Evolutionary conservation across 2,329 filamentous ascomycete species (phyloP), one percentile per base, ranked within the genome.

Genomic region (Epichloe hybrida): DNA sequence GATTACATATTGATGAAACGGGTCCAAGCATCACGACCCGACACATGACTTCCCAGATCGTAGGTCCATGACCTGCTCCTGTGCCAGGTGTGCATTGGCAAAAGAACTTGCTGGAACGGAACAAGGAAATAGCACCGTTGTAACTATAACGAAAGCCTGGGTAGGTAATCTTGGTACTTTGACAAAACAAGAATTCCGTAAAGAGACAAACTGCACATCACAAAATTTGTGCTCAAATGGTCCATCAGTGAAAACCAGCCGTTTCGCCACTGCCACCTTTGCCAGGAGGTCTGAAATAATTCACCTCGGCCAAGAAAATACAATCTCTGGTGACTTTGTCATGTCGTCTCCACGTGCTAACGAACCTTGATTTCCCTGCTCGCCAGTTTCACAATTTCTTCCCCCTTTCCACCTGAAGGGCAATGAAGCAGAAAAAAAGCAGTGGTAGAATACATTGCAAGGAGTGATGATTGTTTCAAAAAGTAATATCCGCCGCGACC

Each of bases 271-370:
- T 31, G 43, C 38, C 49, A 37, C 31, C 49, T 43, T 47, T 50
- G 43, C 37, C 37, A 43, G 37, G 23, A 27, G n/a, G 27, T 36
- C 23, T 48, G 47, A 48, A 52, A 44, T 46, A 43, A 5, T 15
- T 12, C 8, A 36, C 44, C 48, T 46, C 44, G 44, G 49, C 53
- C 48, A 52, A 46, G 55, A 53, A 55, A 60, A 59, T 38, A 55
- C 55, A 42, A 55, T 58, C 61, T 53, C 50, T 55, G 50, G 59
- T 61, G 62, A 60, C 60, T 62, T 31, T 56, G 57, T 61, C 59
- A 53, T 63, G 55, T 61, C 59, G 62, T 59, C 62, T 62, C 61
- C 55, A 59, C 23, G 54, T 55, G 38, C 44, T 21, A 56, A 58
- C 62, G 58, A 58, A 61, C 31, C 48, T 36, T 31, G 12, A 3